Conservation (phyloP, 1,284 basidiomycete species). For the Ceratobasidium sp. region DNA sequence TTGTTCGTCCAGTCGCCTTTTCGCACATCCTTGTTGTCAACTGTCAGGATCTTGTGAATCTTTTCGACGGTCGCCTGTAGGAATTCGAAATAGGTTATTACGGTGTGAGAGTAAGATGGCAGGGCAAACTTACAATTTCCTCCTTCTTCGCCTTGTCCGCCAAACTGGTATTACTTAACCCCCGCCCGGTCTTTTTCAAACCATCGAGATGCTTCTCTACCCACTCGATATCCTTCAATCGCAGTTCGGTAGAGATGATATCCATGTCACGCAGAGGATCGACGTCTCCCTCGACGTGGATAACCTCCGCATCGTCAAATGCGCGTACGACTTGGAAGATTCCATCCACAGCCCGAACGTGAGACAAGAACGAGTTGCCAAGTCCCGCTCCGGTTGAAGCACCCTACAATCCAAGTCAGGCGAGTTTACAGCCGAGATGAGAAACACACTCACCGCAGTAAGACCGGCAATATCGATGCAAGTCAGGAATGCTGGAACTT, state of each 20-base stretch:
- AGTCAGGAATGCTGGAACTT: slow-evolving; percentile 94
- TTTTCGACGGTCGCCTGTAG: slow-evolving; percentile 84
- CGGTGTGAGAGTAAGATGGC: too few species aligned
- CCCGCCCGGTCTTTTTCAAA: slow-evolving; percentile 75
- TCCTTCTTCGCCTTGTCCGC: slow-evolving; percentile 98
- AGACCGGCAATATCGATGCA: slow-evolving; percentile 99
- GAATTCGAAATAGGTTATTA: too few species aligned
- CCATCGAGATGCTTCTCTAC: slow-evolving; percentile 90
- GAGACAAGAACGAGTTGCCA: slow-evolving; percentile 97
- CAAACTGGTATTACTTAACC: slow-evolving; percentile 81
- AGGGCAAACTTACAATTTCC: slow-evolving; percentile 76
- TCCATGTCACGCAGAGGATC: slow-evolving; percentile 97
- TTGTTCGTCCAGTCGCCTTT: slow-evolving; percentile 97
- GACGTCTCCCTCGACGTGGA: slow-evolving; percentile 99
- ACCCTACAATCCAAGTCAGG: slow-evolving; percentile 62
- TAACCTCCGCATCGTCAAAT: slow-evolving; percentile 98
- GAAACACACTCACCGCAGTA: slow-evolving; percentile 73
- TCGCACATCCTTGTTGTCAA: slow-evolving; percentile 90
- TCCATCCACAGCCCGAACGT: slow-evolving; percentile 98
- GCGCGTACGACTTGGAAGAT: slow-evolving; percentile 99
- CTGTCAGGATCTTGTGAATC: slow-evolving; percentile 80
- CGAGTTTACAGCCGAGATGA: not conserved
- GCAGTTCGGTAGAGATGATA: slow-evolving; percentile 93
- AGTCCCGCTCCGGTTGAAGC: slow-evolving; percentile 98
- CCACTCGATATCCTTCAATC: slow-evolving; percentile 99